Conservation (phyloP, 495 filamentous ascomycete species). For the Penicillium cinerascens region DNA sequence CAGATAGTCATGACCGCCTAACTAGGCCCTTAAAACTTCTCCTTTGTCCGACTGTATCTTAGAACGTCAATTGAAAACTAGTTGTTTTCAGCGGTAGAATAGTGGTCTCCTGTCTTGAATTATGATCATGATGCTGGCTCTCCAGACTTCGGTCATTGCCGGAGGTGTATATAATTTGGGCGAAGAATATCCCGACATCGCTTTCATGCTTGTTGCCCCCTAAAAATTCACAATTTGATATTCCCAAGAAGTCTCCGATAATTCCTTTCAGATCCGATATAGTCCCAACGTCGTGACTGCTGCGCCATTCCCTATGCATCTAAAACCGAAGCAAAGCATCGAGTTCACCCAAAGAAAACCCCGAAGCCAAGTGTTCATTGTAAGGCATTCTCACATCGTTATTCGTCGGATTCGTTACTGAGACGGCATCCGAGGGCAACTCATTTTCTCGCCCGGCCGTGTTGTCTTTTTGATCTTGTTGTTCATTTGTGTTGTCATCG, state of each 20-base stretch:
- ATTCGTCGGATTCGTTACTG: not conserved
- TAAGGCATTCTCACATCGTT: not conserved
- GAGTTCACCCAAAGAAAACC: constrained; percentile 1
- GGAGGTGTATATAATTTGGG: too few relatives aligned
- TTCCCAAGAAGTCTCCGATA: too few relatives aligned
- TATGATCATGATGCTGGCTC: not conserved
- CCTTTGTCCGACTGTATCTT: too few relatives aligned
- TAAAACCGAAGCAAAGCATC: constrained; percentile 3
- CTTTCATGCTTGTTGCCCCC: not conserved
- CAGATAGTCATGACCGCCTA: too few relatives aligned
- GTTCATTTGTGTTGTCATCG: not conserved
- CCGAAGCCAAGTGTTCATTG: not conserved
- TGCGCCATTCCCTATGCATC: not conserved
- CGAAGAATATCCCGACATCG: too few relatives aligned
- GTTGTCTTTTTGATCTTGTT: not conserved
- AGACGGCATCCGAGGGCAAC: not conserved
- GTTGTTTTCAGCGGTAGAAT: not conserved
- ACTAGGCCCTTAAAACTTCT: too few relatives aligned
- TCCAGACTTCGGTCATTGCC: not conserved
- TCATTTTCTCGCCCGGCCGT: not conserved
- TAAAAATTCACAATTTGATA: not conserved
- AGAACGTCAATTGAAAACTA: too few relatives aligned
- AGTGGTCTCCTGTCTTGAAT: not conserved
- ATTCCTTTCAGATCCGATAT: not conserved
- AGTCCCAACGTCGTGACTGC: not conserved